A percentile compares a stretch with the other conserved stretches of the same genome.
These are phyloP conservation scores for Annona cherimola DNA, from an alignment of 164 flowering plant species.

Conservation along the genomic window DNA sequence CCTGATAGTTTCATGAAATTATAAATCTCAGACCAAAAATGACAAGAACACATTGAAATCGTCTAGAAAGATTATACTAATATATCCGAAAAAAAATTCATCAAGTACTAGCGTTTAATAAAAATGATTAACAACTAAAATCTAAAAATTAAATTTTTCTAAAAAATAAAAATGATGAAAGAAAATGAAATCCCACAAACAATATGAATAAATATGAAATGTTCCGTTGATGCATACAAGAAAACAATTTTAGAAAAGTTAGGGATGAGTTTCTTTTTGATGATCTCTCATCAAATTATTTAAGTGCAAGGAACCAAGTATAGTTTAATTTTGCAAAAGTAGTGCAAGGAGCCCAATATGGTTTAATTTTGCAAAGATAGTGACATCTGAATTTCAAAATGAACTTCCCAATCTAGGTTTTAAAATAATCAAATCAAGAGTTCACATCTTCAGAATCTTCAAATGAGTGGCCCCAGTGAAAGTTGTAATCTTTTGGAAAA, in stretches of 20 bases:
- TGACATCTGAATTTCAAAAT: background rate
- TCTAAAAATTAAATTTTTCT: background rate
- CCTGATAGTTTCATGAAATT: conserved; percentile 31
- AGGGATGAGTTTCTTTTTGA: background rate
- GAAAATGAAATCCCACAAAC: background rate
- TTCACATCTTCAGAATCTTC: background rate
- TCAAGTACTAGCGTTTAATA: background rate
- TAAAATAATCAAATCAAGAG: background rate
- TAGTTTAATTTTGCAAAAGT: background rate
- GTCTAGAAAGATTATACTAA: background rate
- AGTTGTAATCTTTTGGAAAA: background rate
- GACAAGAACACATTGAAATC: background rate
- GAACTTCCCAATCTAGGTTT: background rate
- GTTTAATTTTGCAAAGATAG: background rate
- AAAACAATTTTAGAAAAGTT: background rate
- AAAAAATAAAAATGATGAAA: no score
- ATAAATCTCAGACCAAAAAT: background rate
- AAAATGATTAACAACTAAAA: no score
- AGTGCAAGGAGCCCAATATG: background rate
- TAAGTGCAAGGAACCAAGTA: background rate
- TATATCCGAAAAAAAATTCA: background rate
- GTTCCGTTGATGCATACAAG: background rate
- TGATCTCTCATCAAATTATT: background rate
- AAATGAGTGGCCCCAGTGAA: background rate
- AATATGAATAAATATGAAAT: background rate